A percentile compares a stretch with the other conserved stretches of the same genome.
phyloP scores from a whole-genome alignment of 352 stramenopile species.

The Thalassiosira exigua region DNA sequence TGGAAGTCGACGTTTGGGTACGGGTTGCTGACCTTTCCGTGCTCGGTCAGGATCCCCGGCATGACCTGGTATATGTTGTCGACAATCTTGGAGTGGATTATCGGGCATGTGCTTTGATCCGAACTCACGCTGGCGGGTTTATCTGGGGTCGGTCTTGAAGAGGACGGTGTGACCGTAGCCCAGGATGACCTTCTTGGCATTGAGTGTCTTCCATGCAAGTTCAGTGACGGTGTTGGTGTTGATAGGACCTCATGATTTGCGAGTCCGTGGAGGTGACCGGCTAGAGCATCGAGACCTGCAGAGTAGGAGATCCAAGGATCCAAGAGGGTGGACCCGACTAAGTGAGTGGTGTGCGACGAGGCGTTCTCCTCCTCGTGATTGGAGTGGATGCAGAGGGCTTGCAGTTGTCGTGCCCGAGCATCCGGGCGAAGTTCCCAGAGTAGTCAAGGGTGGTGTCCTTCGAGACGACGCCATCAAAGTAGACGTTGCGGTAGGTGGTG shows the following conservation, averaged over 20 bases:
- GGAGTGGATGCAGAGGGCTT: constrained; percentile 99
- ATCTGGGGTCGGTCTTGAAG: constrained; percentile 98
- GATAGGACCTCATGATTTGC: constrained; percentile 99
- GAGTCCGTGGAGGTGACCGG: constrained; percentile 97
- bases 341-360: constrained; percentile 97
- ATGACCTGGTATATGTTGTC: constrained; percentile 99
- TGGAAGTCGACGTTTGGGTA: constrained; percentile 99
- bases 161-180: constrained; percentile 98
- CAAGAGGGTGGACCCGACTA: constrained; percentile 96
- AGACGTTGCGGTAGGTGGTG: constrained; percentile 98
- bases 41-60: constrained; percentile 97
- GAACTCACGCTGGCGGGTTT: constrained; percentile 99
- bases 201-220: constrained; percentile 99
- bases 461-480: constrained; percentile 94
- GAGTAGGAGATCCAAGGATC: constrained; percentile 98
- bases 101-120: constrained; percentile 99
- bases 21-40: constrained; percentile 99
- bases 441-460: constrained; percentile 97
- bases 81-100: constrained; percentile 98
- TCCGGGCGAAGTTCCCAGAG: constrained; percentile 98
- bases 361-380: constrained; percentile 99
- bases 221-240: constrained; percentile 99
- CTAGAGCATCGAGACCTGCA: constrained; percentile 96
- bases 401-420: constrained; percentile 96
- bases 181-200: constrained; percentile 98